Evolutionary conservation across 2,329 filamentous ascomycete species (phyloP).

Genomic region (Graphilbum fragrans): DNA sequence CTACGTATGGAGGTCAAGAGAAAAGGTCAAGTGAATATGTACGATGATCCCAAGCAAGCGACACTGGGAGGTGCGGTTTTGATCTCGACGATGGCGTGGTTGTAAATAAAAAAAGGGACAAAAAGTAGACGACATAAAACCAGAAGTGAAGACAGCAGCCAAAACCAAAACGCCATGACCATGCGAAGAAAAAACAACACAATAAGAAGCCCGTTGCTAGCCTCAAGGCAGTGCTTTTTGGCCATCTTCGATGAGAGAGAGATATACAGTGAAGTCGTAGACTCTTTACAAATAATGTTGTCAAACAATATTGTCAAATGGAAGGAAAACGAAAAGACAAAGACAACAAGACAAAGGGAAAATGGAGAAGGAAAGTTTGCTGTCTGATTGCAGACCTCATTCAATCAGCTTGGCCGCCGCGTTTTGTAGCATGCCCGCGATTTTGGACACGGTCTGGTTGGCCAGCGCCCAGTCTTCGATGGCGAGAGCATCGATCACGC

Average conservation of each 20-base stretch:
- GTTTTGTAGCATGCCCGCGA: conserved; percentile 51
- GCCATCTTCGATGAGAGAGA: no score
- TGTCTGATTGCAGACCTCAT: no score
- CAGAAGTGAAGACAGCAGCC: not conserved
- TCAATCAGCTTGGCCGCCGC: conserved; percentile 33
- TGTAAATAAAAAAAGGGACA: not conserved
- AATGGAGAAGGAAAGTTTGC: not conserved
- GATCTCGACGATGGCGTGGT: not conserved
- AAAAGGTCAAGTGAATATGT: no score
- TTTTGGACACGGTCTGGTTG: conserved; percentile 56
- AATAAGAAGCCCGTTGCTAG: not conserved
- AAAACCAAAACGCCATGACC: not conserved
- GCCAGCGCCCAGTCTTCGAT: conserved; percentile 58
- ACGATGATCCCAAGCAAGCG: not conserved
- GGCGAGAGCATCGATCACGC: conserved; percentile 71
- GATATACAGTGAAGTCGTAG: no score
- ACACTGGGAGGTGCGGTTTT: not conserved
- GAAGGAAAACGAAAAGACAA: not conserved
- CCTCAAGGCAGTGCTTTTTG: no score
- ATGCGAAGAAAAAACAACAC: not conserved
- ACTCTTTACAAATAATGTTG: no score
- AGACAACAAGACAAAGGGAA: conserved; percentile 7
- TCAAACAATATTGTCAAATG: no score
- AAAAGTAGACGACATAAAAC: not conserved
- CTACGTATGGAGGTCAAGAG: no score